Conservation (phyloP, 2,329 filamentous ascomycete species). For the Ustilaginoidea virens region DNA sequence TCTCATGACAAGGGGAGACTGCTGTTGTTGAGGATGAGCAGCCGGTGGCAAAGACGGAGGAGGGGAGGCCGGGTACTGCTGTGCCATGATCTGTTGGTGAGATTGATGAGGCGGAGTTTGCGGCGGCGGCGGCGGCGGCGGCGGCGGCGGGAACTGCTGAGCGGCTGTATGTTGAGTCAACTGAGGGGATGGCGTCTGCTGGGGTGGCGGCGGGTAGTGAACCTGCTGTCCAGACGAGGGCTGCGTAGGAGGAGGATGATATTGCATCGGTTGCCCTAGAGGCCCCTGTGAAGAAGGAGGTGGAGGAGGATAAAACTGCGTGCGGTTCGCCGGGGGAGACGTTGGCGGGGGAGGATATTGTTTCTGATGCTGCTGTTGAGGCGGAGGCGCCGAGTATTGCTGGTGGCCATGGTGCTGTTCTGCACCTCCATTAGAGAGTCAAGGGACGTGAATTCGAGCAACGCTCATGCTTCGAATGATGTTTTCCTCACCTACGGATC, state of each 20-base stretch:
- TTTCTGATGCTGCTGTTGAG: constrained; percentile 15
- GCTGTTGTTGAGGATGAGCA: constrained; percentile 5
- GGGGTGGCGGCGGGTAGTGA: constrained; percentile 15
- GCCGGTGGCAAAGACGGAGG: constrained; percentile 1
- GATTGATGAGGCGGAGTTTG: constrained; percentile 6
- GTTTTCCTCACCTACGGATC: constrained; percentile 11
- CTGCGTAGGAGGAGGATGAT: constrained; percentile 16
- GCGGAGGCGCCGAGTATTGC: constrained; percentile 5
- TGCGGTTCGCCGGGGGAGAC: constrained; percentile 29
- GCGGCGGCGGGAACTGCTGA: constrained; percentile 11
- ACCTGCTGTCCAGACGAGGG: constrained; percentile 5
- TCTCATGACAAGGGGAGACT: constrained; percentile 10
- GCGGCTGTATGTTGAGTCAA: constrained; percentile 8
- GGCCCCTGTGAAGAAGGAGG: constrained; percentile 9
- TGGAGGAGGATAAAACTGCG: constrained; percentile 26
- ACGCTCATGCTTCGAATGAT: background rate
- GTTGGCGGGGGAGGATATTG: constrained; percentile 31
- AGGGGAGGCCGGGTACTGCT: constrained; percentile 10
- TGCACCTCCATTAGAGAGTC: no score
- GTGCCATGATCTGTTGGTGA: constrained; percentile 7
- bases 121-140: constrained; percentile 8
- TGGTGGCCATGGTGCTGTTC: no score
- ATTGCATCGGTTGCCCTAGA: constrained; percentile 7
- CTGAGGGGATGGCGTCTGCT: constrained; percentile 8
- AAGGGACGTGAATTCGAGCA: no score